phyloP scores from a whole-genome alignment of 257 asterid genomes.

The Henckelia pumila region DNA sequence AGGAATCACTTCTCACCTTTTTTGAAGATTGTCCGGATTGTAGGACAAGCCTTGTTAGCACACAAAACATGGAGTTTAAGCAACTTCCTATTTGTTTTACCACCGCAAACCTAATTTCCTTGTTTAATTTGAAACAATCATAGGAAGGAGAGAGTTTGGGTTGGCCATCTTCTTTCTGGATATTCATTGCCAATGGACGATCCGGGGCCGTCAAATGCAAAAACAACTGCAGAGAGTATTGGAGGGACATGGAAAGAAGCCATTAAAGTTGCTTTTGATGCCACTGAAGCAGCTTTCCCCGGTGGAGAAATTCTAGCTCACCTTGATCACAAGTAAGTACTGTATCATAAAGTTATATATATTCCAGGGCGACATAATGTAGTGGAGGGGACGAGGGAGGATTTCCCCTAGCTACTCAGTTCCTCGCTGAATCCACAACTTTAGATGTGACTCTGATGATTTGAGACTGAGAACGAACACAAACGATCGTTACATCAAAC shows the following conservation, averaged over 20 bases:
- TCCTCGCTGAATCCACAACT: background rate
- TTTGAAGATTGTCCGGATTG: background rate
- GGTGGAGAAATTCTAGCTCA: conserved; percentile 84
- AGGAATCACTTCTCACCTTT: too few relatives aligned
- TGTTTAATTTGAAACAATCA: conserved; percentile 11
- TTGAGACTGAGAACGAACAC: background rate
- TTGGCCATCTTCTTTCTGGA: conserved; percentile 92
- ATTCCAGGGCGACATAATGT: background rate
- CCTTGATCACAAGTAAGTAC: conserved; percentile 89
- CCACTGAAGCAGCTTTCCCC: conserved; percentile 81
- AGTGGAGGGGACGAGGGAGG: background rate
- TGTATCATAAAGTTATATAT: background rate
- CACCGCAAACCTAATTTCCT: background rate
- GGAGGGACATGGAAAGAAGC: conserved; percentile 92
- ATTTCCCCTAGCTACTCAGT: background rate
- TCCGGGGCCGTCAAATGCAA: conserved; percentile 62
- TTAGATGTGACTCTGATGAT: background rate
- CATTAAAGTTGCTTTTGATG: conserved; percentile 71
- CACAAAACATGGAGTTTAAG: background rate
- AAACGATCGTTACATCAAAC: background rate
- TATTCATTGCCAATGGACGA: conserved; percentile 95
- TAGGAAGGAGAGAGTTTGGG: conserved; percentile 81
- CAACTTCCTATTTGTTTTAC: background rate
- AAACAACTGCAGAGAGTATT: conserved; percentile 42
- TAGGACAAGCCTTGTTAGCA: background rate